Base-by-base conservation (phyloP, 1,139 yeast genomes). In the Yamadazyma membranifaciens region DNA sequence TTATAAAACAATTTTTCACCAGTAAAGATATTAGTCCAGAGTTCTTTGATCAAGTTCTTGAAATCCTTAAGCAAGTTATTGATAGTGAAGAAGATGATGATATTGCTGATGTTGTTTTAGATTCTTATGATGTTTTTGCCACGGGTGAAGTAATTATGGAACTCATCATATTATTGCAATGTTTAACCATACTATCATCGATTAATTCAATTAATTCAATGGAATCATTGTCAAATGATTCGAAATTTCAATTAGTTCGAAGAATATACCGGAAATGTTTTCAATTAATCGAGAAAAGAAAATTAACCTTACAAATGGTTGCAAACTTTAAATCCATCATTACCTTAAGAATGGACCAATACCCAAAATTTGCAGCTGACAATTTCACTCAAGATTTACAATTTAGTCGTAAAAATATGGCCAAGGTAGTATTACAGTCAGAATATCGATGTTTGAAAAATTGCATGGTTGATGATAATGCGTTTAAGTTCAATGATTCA, bases 111-210 rank as follows among this genome's bases (percentile, higher is more conserved):
- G 54, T 83, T 2, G 59, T 79, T 10, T 54, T 67, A 28, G 85
- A 80, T 17, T 68, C 81, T 0, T 84, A 79, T 59, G 91, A 84
- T 51, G 73, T 83, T 45, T 83, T 75, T 52, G 55, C 50, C 7
- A 69, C 78, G 33, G 79, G 81, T 11, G 86, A 80, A 36, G 68
- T 81, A 1, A 62, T 75, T 13, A 71, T 82, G 25, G 91, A 84
- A 54, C 60, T 79, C 25, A 62, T 73, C 1, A 62, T 83, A 25
- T 44, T 83, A 11, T 45, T 82, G 6, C 85, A 82, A 50, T 65
- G 78, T 2, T 52, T 80, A 6, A 65, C 81, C 0, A 67, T 76
- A 1, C 40, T 80, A 5, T 55, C 64, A 1, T 51, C 62, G 17
- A 61, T 75, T 27, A 61, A 72, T 45, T 45, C 54, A 16, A 48